Percentiles rank a stretch among this genome's conserved stretches.
phyloP scores from a whole-genome alignment of 345 rosid genomes.

The Ceriops zippeliana region DNA sequence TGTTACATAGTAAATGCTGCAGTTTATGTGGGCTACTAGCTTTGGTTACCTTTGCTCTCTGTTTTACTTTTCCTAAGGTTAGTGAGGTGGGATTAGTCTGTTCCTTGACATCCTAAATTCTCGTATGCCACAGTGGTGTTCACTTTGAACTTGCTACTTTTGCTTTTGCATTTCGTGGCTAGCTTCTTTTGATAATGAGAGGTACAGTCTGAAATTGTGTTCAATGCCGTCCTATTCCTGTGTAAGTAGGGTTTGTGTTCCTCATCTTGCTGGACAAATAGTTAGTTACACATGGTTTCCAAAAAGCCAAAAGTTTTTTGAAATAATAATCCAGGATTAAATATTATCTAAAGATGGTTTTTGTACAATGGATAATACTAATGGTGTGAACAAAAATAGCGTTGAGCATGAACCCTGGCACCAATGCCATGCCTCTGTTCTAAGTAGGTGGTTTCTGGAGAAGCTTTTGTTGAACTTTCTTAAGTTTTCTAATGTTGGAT shows the following conservation, averaged over 20 bases:
- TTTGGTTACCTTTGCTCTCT: background rate
- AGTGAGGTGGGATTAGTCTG: background rate
- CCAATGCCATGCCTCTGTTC: background rate
- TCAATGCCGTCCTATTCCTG: no score
- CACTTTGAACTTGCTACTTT: background rate
- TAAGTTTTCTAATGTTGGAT: background rate
- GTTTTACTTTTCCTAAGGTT: slow-evolving; percentile 17
- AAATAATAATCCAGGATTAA: no score
- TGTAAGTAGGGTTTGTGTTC: background rate
- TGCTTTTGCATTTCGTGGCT: background rate
- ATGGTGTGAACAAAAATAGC: background rate
- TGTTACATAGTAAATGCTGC: slow-evolving; percentile 91
- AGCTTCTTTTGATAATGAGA: background rate
- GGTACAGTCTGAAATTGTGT: background rate
- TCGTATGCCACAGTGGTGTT: background rate
- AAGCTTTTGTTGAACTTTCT: background rate
- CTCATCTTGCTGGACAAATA: background rate
- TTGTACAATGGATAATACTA: background rate
- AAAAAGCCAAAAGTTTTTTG: no score
- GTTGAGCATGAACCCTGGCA: background rate
- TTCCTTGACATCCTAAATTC: no score
- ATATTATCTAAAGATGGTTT: no score
- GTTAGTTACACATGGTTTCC: background rate
- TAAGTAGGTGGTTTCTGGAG: background rate
- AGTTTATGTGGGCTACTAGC: slow-evolving; percentile 80